phyloP scores from a whole-genome alignment of 371 early-diverging fungal species.

The Vittaforma corneae region DNA sequence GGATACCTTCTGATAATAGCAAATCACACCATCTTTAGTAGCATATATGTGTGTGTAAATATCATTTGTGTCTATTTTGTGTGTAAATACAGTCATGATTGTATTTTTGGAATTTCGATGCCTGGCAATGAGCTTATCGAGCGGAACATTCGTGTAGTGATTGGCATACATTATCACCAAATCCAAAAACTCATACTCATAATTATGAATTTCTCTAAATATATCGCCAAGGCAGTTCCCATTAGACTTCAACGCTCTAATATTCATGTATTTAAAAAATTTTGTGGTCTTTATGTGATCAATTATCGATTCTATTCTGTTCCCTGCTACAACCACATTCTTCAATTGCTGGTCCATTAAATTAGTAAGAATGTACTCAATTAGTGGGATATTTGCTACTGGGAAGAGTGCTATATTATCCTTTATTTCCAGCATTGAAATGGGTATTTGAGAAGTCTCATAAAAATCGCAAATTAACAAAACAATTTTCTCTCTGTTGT shows the following conservation, averaged over 20 bases:
- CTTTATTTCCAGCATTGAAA: conserved; percentile 13
- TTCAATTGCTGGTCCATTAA: conserved; percentile 25
- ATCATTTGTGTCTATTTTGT: conserved; percentile 24
- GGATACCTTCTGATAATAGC: conserved; percentile 30
- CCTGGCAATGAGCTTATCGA: conserved; percentile 9
- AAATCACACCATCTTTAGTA: conserved; percentile 7
- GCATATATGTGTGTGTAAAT: conserved; percentile 26
- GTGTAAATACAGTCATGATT: conserved; percentile 28
- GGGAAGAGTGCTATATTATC: conserved; percentile 47
- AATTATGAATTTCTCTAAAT: conserved; percentile 28
- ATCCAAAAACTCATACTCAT: conserved; percentile 21
- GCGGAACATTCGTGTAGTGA: conserved; percentile 35
- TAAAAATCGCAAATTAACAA: conserved; percentile 50
- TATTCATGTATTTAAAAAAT: conserved; percentile 16
- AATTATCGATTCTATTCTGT: conserved; percentile 6
- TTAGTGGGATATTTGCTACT: conserved; percentile 42
- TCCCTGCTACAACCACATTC: conserved; percentile 38
- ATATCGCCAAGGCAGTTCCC: conserved; percentile 33
- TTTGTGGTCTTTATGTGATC: conserved; percentile 23
- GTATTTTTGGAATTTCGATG: conserved; percentile 13
- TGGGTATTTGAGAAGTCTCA: conserved; percentile 30
- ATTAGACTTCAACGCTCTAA: conserved; percentile 10
- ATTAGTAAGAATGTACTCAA: conserved; percentile 41
- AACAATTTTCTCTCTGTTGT: conserved; percentile 28
- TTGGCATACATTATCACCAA: conserved; percentile 43